These are phyloP conservation scores for Mucor velutinosus DNA, from an alignment of 371 early-diverging fungal species.

Conservation along the genomic window DNA sequence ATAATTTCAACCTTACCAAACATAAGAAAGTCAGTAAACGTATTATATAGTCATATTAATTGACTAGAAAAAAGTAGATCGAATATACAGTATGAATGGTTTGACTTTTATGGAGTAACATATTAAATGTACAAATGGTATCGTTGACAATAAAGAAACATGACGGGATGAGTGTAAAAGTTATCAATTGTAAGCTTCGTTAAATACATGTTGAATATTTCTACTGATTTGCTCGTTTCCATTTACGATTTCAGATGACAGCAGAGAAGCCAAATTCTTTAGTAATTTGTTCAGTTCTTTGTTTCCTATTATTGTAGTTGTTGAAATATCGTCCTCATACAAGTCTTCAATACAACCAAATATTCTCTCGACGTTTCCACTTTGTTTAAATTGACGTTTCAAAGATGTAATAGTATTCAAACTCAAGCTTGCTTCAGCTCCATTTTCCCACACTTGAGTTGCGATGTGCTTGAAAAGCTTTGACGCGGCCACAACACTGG, in stretches of 20 bases:
- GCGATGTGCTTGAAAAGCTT: slow-evolving; percentile 13
- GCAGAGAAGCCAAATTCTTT: slow-evolving; percentile 4
- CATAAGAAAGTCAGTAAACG: no score
- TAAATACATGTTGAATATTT: slow-evolving; percentile 9
- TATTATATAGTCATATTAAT: no score
- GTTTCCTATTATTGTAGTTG: slow-evolving; percentile 6
- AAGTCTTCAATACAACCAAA: slow-evolving; percentile 15
- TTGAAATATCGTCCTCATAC: slow-evolving; percentile 12
- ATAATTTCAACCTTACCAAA: no score
- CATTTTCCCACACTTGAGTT: slow-evolving; percentile 17
- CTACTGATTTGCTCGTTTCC: slow-evolving; percentile 11
- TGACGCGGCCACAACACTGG: slow-evolving; percentile 12
- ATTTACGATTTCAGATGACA: slow-evolving; percentile 1
- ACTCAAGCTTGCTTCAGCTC: slow-evolving; percentile 9
- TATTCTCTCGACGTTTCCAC: background rate
- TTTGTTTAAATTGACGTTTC: slow-evolving; percentile 15
- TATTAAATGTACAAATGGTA: no score
- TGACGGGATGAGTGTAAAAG: no score
- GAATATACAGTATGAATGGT: no score
- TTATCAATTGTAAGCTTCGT: slow-evolving; percentile 6
- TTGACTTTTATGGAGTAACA: no score
- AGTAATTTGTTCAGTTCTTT: slow-evolving; percentile 9
- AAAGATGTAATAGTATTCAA: slow-evolving; percentile 10
- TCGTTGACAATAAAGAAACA: no score
- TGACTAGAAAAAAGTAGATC: no score